phyloP scores from a whole-genome alignment of 2,329 filamentous ascomycete genomes.

The Periglandula ipomoeae region DNA sequence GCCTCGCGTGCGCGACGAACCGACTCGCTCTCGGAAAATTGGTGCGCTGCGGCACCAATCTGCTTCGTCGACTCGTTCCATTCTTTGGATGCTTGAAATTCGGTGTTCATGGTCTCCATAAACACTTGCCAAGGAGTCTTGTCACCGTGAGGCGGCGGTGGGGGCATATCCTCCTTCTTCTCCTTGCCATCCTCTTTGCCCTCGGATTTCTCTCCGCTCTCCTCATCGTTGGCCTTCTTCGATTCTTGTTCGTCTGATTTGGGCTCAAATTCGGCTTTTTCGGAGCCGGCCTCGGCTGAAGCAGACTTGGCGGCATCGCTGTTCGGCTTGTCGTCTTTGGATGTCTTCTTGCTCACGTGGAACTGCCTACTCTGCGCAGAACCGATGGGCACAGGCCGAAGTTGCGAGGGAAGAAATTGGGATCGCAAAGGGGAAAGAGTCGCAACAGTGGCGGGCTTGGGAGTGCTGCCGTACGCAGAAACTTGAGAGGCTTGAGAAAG shows the following conservation, averaged over 20 bases:
- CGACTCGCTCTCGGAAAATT: conserved; percentile 88
- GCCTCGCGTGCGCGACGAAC: conserved; percentile 79
- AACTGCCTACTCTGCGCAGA: conserved; percentile 21
- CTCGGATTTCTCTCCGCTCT: conserved; percentile 37
- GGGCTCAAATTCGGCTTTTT: conserved; percentile 27
- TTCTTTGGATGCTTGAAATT: conserved; percentile 96
- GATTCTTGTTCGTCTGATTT: conserved; percentile 33
- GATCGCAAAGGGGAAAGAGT: conserved; percentile 33
- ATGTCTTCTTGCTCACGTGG: conserved; percentile 21
- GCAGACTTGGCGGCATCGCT: conserved; percentile 12
- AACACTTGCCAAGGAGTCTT: conserved; percentile 99
- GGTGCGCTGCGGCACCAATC: conserved; percentile 76
- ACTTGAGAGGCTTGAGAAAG: conserved; percentile 20
- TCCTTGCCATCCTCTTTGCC: conserved; percentile 43
- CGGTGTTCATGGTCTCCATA: conserved; percentile 85
- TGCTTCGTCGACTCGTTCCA: conserved; percentile 99
- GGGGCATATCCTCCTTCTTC: conserved; percentile 62
- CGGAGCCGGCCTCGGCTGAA: conserved; percentile 17
- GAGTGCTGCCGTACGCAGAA: conserved; percentile 18
- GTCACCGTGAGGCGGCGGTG: conserved; percentile 92
- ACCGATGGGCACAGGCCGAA: conserved; percentile 24
- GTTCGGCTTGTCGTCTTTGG: conserved; percentile 26
- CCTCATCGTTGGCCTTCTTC: conserved; percentile 31
- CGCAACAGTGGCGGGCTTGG: conserved; percentile 18
- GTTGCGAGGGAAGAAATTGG: conserved; percentile 30